These are phyloP conservation scores for Monilinia fructigena DNA, from an alignment of 2,329 filamentous ascomycete species.

Conservation along the genomic window DNA sequence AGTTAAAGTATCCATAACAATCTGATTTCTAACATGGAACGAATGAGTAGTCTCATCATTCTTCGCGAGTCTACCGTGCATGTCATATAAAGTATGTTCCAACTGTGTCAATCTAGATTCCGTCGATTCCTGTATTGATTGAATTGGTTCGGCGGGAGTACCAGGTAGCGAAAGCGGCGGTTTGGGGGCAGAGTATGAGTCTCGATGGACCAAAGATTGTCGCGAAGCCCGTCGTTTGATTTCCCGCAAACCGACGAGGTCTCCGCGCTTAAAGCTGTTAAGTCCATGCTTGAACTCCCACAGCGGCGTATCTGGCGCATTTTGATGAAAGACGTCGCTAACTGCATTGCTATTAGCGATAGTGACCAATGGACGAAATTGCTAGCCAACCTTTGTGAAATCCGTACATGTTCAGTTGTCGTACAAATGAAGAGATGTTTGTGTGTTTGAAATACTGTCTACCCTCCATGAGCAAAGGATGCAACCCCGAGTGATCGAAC, in stretches of 20 bases:
- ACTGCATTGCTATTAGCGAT: slow-evolving; percentile 54
- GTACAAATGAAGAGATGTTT: slow-evolving; percentile 97
- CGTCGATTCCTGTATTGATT: slow-evolving; percentile 66
- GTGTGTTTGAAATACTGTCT: slow-evolving; percentile 99
- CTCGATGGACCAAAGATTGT: slow-evolving; percentile 88
- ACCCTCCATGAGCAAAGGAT: slow-evolving; percentile 28
- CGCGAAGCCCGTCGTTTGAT: slow-evolving; percentile 94
- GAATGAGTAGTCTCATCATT: slow-evolving; percentile 81
- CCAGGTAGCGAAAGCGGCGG: slow-evolving; percentile 72
- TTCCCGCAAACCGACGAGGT: slow-evolving; percentile 84
- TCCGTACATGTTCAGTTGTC: slow-evolving; percentile 98
- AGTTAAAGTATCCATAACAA: slow-evolving; percentile 75
- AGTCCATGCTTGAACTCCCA: slow-evolving; percentile 99
- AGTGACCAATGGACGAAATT: slow-evolving; percentile 29
- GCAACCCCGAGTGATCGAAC: slow-evolving; percentile 43
- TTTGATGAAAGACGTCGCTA: slow-evolving; percentile 96
- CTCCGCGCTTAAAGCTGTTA: slow-evolving; percentile 93
- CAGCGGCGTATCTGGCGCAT: slow-evolving; percentile 85
- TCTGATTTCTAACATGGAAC: slow-evolving; percentile 77
- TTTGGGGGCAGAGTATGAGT: slow-evolving; percentile 80
- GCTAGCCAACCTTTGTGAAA: slow-evolving; percentile 84
- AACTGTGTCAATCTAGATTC: slow-evolving; percentile 73
- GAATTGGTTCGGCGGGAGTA: slow-evolving; percentile 78
- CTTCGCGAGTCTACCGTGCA: slow-evolving; percentile 71
- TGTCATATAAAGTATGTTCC: slow-evolving; percentile 80